These are phyloP conservation scores for Fremontodendron californicum DNA, from an alignment of 345 rosid species.

Conservation along the genomic window DNA sequence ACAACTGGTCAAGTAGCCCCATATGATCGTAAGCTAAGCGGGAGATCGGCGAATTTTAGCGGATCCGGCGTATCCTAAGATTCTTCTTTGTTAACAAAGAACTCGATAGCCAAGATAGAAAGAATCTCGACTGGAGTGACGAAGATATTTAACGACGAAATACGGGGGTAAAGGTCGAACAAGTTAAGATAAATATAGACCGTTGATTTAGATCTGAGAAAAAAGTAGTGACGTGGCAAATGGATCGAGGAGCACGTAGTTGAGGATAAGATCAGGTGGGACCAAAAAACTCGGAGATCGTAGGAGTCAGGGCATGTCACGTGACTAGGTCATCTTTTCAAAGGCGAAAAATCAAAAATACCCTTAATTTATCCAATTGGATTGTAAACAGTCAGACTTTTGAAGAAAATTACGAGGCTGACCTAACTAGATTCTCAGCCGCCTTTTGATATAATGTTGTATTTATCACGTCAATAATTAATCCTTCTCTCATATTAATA, in stretches of 20 bases:
- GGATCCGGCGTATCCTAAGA: slow-evolving; percentile 4
- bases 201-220: slow-evolving; percentile 33
- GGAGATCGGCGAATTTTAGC: not conserved
- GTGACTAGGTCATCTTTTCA: slow-evolving; percentile 20
- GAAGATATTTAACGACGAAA: slow-evolving; percentile 30
- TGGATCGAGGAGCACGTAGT: slow-evolving; percentile 33
- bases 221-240: slow-evolving; percentile 33
- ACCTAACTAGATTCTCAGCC: slow-evolving; percentile 18
- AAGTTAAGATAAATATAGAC: slow-evolving; percentile 19
- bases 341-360: slow-evolving; percentile 8
- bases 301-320: slow-evolving; percentile 23
- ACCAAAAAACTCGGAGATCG: slow-evolving; percentile 27
- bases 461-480: slow-evolving; percentile 2
- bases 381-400: not conserved
- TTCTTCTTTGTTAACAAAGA: not conserved
- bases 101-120: not conserved
- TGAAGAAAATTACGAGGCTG: slow-evolving; percentile 15
- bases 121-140: fast-evolving
- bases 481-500: not conserved
- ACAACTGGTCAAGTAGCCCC: slow-evolving; percentile 87
- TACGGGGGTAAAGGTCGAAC: slow-evolving; percentile 8
- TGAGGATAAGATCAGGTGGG: slow-evolving; percentile 53
- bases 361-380: slow-evolving; percentile 21
- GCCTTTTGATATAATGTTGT: slow-evolving; percentile 16
- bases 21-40: slow-evolving; percentile 26